Evolutionary conservation across 2,329 filamentous ascomycete species (phyloP).

Genomic region (Mollisia scopiformis): DNA sequence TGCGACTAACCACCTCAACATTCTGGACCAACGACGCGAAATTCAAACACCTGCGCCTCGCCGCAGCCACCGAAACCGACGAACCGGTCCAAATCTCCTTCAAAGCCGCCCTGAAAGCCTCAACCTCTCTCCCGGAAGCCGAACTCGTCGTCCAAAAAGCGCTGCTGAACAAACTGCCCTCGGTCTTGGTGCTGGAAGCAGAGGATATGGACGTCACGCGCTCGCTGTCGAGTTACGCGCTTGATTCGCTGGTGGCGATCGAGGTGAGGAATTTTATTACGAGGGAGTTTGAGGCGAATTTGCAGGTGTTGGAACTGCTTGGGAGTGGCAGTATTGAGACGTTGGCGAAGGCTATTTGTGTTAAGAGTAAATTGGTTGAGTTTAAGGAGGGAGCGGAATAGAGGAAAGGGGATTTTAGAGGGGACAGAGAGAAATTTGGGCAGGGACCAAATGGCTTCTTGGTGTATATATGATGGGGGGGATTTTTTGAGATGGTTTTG

Average conservation of each 20-base stretch:
- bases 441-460: too few species aligned
- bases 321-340: conserved; percentile 54
- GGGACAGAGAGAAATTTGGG: too few species aligned
- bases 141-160: conserved; percentile 48
- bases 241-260: conserved; percentile 37
- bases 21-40: conserved; percentile 60
- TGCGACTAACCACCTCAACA: conserved; percentile 48
- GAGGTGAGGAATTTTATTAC: conserved; percentile 41
- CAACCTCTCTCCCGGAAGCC: conserved; percentile 47
- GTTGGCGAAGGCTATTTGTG: conserved; percentile 49
- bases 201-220: conserved; percentile 52
- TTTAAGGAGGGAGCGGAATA: neutral
- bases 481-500: too few species aligned
- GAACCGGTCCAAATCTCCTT: conserved; percentile 42
- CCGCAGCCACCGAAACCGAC: conserved; percentile 39
- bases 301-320: conserved; percentile 56
- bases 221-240: conserved; percentile 47
- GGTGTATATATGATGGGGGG: too few species aligned
- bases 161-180: conserved; percentile 50
- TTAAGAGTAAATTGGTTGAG: conserved; percentile 40
- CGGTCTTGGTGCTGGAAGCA: conserved; percentile 50
- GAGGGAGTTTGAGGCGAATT: conserved; percentile 44
- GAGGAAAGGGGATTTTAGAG: too few species aligned
- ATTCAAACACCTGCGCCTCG: conserved; percentile 49
- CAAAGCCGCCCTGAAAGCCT: conserved; percentile 46